Base-by-base conservation (phyloP, 2,329 filamentous ascomycete species). In the Xylaria digitata region DNA sequence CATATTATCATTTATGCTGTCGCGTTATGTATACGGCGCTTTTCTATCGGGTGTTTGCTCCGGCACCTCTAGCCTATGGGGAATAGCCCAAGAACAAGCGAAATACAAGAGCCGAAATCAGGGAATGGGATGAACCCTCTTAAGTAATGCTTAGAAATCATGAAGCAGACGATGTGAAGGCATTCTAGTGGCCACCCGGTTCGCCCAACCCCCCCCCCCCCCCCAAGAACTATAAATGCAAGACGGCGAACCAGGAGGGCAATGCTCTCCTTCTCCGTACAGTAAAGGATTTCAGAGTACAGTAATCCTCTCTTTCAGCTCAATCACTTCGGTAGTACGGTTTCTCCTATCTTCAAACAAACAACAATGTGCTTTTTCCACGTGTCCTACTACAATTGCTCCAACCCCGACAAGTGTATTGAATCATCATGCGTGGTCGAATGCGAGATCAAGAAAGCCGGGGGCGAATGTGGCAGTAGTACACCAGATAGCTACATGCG, bases 371-470 rank as follows among this genome's bases (percentile, higher is more conserved):
- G 52, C 19, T 37, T 7, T 21, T 1, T 63, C 4, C 15, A 17
- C 19, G 37, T 58, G 9, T 17, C 9, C n/a, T 59, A 58, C 21
- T 59, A 64, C 42, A 54, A 59, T 30, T 64, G 61, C 45, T 53
- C 55, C 1, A 46, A 45, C n/a, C 46, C 37, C 7, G 13, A 13
- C 11, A 64, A 59, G 13, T 64, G 55, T 48, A 40, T 48, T 23
- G 40, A 43, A 19, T 59, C 48, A 11, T 30, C 56, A 42, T 3
- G 13, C 9, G 42, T 54, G 17, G 30, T 32, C 13, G 19, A 15
- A 15, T 64, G 54, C 23, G n/a, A 13, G 1, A 1, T 17, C 9
- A 40, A 21, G 19, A 6, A 48, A 11, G 21, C 13, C 13, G 40
- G 48, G 13, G 5, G 19, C 13, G 17, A 46, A 8, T 59, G 61